These are phyloP conservation scores for Penicillium simplicissimum DNA, from an alignment of 495 filamentous ascomycete genomes.

Conservation along the genomic window DNA sequence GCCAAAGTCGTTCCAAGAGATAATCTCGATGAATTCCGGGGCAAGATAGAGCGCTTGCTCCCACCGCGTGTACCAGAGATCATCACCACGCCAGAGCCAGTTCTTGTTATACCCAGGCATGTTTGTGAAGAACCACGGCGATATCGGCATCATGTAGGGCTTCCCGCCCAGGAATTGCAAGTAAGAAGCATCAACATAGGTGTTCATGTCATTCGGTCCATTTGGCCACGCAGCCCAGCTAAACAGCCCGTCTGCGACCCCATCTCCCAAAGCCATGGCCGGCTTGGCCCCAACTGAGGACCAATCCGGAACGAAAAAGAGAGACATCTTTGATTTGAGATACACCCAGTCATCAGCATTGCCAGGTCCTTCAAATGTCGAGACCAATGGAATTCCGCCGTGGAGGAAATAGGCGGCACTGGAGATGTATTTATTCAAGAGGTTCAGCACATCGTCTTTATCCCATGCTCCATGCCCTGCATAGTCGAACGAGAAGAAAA, in stretches of 20 bases:
- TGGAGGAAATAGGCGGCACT: background rate
- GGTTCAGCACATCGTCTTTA: background rate
- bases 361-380: background rate
- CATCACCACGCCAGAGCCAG: conserved; percentile 71
- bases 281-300: conserved; percentile 52
- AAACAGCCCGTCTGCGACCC: conserved; percentile 56
- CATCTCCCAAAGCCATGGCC: conserved; percentile 25
- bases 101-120: conserved; percentile 70
- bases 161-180: conserved; percentile 52
- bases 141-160: conserved; percentile 78
- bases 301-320: conserved; percentile 64
- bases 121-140: conserved; percentile 76
- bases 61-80: conserved; percentile 76
- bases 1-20: conserved; percentile 74
- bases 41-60: conserved; percentile 61
- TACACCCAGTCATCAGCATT: background rate
- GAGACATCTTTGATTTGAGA: background rate
- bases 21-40: conserved; percentile 61
- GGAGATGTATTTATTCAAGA: background rate
- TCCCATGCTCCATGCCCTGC: background rate
- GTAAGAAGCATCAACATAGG: conserved; percentile 56
- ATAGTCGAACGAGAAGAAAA: background rate
- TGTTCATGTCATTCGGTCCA: conserved; percentile 31
- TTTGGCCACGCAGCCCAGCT: conserved; percentile 56
- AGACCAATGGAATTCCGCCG: background rate